Evolutionary conservation across 2,329 filamentous ascomycete genomes (phyloP).

Genomic region (Neopestalotiopsis sp.): DNA sequence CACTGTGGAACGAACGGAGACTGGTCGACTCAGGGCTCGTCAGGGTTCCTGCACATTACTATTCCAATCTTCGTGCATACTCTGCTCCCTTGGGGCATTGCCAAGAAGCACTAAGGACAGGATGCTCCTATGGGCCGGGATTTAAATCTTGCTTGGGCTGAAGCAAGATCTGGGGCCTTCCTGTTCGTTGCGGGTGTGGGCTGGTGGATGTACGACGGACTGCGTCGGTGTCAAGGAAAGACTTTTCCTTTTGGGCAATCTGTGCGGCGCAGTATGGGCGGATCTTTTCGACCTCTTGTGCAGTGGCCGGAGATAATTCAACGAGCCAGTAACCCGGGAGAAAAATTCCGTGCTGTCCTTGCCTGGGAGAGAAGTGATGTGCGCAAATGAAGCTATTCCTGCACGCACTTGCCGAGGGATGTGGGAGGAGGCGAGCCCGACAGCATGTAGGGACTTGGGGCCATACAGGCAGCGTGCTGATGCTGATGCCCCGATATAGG

Average conservation of each 20-base stretch:
- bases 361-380: too few relatives aligned
- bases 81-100: neutral
- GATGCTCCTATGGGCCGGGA: neutral
- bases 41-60: neutral
- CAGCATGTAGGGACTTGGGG: too few relatives aligned
- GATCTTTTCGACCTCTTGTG: neutral
- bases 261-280: neutral
- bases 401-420: too few relatives aligned
- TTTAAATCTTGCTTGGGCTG: neutral
- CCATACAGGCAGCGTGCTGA: neutral
- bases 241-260: neutral
- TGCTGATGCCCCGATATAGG: neutral
- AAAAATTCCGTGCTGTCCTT: too few relatives aligned
- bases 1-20: neutral
- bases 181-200: neutral
- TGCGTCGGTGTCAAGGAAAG: neutral
- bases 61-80: neutral
- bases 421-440: too few relatives aligned
- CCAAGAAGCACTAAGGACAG: constrained; percentile 1
- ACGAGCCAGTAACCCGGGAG: too few relatives aligned
- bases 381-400: too few relatives aligned
- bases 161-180: neutral
- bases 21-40: neutral
- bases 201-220: neutral
- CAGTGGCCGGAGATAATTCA: too few relatives aligned